Evolutionary conservation across 2,329 filamentous ascomycete species (phyloP).

Genomic region (Colletotrichum sp.): DNA sequence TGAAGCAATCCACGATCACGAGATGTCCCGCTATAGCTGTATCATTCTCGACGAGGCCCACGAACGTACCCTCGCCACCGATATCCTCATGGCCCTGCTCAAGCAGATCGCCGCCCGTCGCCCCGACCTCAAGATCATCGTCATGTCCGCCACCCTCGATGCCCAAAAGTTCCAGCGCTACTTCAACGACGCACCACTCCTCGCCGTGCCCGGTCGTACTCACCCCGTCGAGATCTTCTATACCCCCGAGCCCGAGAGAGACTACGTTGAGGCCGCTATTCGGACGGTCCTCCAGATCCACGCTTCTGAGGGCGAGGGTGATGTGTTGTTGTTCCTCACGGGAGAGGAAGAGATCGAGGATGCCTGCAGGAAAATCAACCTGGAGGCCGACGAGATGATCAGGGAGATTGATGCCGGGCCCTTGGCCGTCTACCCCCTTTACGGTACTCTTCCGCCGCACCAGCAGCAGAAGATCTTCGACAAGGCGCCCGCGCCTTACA

Average conservation of each 20-base stretch:
- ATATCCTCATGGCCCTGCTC: slow-evolving; percentile 95
- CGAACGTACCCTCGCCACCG: slow-evolving; percentile 95
- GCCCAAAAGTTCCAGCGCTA: slow-evolving; percentile 98
- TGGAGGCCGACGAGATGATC: slow-evolving; percentile 91
- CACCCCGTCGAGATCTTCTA: slow-evolving; percentile 99
- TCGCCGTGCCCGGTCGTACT: slow-evolving; percentile 93
- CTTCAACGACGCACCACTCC: slow-evolving; percentile 91
- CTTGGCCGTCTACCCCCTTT: slow-evolving; percentile 88
- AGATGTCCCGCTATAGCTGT: slow-evolving; percentile 90
- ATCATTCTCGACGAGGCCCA: slow-evolving; percentile 99
- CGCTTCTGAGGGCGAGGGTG: slow-evolving; percentile 88
- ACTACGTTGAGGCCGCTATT: slow-evolving; percentile 95
- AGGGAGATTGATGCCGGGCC: slow-evolving; percentile 92
- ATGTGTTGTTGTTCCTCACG: slow-evolving; percentile 93
- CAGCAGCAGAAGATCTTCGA: slow-evolving; percentile 98
- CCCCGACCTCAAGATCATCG: slow-evolving; percentile 94
- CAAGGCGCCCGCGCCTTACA: slow-evolving; percentile 76
- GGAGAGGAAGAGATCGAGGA: slow-evolving; percentile 99
- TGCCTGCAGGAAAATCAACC: slow-evolving; percentile 85
- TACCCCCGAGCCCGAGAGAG: slow-evolving; percentile 92
- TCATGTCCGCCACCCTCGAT: slow-evolving; percentile 98
- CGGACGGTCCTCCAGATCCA: slow-evolving; percentile 97
- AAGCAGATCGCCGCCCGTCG: slow-evolving; percentile 87
- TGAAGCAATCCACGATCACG: slow-evolving; percentile 95
- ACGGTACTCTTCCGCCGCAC: slow-evolving; percentile 88